Percentiles rank a stretch among this genome's conserved stretches.
Evolutionary conservation across 2,329 filamentous ascomycete genomes (phyloP).

Genomic region (Aspergillus japonicus): DNA sequence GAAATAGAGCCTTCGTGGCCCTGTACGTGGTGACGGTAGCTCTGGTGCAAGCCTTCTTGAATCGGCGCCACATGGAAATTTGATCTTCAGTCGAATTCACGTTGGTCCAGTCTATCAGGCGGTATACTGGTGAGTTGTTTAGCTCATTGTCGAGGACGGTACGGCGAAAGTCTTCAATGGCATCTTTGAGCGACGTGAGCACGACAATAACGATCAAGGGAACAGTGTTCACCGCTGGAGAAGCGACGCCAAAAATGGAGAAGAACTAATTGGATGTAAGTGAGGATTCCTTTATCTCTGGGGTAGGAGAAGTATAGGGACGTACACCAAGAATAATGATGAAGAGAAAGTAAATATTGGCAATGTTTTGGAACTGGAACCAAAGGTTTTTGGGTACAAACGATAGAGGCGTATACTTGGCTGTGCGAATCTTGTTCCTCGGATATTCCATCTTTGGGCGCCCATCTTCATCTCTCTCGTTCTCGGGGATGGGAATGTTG

Average conservation of each 20-base stretch:
- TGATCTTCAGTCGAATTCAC: constrained; percentile 89
- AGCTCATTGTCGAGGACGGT: constrained; percentile 88
- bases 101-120: constrained; percentile 83
- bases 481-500: constrained; percentile 74
- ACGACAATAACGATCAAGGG: constrained; percentile 89
- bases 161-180: constrained; percentile 89
- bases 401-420: constrained; percentile 93
- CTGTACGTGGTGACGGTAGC: constrained; percentile 57
- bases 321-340: constrained; percentile 90
- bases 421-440: constrained; percentile 95
- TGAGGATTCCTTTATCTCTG: not conserved
- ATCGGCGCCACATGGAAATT: constrained; percentile 77
- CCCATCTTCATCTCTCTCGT: constrained; percentile 77
- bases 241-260: constrained; percentile 87
- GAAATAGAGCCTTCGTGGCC: constrained; percentile 51
- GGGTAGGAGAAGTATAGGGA: not conserved
- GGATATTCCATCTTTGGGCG: constrained; percentile 68
- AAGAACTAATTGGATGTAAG: constrained; percentile 67
- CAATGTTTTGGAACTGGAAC: constrained; percentile 98
- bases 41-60: constrained; percentile 83
- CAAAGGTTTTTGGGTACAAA: constrained; percentile 96
- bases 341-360: constrained; percentile 98
- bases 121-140: constrained; percentile 93
- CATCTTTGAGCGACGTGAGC: constrained; percentile 90
- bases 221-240: constrained; percentile 84